Percentiles rank a stretch among this genome's conserved stretches.
phyloP scores from a whole-genome alignment of 2,329 filamentous ascomycete genomes.

The Colletotrichum sp. region DNA sequence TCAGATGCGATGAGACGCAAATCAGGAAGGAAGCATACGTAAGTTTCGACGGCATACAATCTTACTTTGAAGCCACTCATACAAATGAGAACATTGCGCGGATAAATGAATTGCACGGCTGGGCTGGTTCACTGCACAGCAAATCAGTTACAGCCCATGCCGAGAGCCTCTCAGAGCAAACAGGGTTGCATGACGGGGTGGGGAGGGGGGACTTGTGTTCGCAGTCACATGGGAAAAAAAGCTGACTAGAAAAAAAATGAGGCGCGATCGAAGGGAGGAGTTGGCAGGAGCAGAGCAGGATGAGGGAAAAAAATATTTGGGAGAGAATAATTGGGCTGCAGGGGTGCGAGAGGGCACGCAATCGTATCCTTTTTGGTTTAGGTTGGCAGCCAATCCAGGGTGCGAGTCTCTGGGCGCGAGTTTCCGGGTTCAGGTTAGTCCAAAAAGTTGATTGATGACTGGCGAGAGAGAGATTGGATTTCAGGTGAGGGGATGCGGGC shows the following conservation, averaged over 20 bases:
- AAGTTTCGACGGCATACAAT: not conserved
- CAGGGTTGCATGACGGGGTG: not conserved
- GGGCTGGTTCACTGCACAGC: not conserved
- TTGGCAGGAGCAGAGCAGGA: not conserved
- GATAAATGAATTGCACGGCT: not conserved
- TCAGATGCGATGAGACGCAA: not conserved
- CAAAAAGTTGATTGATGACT: not conserved
- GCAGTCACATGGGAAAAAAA: not conserved
- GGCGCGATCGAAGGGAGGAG: not conserved
- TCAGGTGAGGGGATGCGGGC: not conserved
- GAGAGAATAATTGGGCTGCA: conserved; percentile 21
- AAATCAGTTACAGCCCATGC: not conserved
- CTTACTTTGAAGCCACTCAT: not conserved
- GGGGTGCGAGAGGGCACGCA: not conserved
- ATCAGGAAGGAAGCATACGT: not conserved
- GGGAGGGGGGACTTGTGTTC: not conserved
- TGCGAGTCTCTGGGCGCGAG: not conserved
- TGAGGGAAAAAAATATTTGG: not conserved
- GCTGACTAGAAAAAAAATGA: not conserved
- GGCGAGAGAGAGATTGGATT: not conserved
- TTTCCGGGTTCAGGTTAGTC: not conserved
- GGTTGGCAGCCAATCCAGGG: not conserved
- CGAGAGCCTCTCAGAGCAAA: not conserved
- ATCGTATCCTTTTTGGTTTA: not conserved
- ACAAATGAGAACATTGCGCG: not conserved